Percentiles rank a stretch among this genome's conserved stretches.
Evolutionary conservation across 2,329 filamentous ascomycete species (phyloP).

Genomic region (Cladosporium cucumerinum): DNA sequence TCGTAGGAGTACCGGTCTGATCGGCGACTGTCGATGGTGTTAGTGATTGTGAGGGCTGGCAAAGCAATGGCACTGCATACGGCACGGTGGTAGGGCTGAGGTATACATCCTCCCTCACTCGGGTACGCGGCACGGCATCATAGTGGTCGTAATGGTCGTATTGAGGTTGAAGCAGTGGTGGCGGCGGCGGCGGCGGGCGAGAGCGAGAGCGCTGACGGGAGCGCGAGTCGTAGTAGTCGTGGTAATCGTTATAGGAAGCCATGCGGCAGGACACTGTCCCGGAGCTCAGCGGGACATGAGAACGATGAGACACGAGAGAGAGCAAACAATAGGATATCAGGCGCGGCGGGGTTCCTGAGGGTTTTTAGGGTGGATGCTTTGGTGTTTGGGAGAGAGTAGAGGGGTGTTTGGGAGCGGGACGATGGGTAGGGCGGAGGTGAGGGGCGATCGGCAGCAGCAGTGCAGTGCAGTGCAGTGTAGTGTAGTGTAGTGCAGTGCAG

Average conservation of each 20-base stretch:
- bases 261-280: slow-evolving; percentile 17
- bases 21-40: slow-evolving; percentile 20
- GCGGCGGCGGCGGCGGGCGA: slow-evolving; percentile 3
- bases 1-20: slow-evolving; percentile 29
- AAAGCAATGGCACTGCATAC: not conserved
- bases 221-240: slow-evolving; percentile 22
- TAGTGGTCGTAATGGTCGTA: slow-evolving; percentile 3
- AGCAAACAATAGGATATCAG: not conserved
- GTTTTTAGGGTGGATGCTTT: not conserved
- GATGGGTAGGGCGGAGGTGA: not conserved
- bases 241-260: slow-evolving; percentile 23
- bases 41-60: slow-evolving; percentile 12
- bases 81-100: slow-evolving; percentile 14
- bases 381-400: not conserved
- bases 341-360: not conserved
- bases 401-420: not conserved
- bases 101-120: slow-evolving; percentile 6
- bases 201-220: slow-evolving; percentile 15
- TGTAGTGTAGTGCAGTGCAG: too few species aligned
- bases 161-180: not conserved
- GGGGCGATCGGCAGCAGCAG: not conserved
- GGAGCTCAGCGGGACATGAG: not conserved
- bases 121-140: not conserved
- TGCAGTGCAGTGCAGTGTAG: too few species aligned
- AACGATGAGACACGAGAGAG: not conserved